Evolutionary conservation across 495 filamentous ascomycete genomes (phyloP), one percentile per base, ranked within the genome.

Genomic region (Talaromyces adpressus): DNA sequence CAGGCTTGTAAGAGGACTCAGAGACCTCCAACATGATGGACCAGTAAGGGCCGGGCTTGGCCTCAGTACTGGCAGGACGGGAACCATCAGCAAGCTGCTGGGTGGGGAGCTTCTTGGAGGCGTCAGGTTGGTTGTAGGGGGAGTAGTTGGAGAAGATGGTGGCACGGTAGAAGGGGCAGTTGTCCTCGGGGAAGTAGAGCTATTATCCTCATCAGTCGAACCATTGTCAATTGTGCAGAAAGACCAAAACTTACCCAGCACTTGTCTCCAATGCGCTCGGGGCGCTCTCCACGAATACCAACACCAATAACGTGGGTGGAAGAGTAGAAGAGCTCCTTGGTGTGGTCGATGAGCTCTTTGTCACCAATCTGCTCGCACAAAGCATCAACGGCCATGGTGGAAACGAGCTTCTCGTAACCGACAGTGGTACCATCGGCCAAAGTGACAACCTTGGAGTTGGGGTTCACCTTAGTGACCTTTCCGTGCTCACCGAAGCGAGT

Each of bases 101-200:
- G 14, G 94, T 98, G 52, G 92, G 85, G 45, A 99, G 89, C 82
- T 95, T 94, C 71, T 84, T 87, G 62, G 86, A 87, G 52, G 84
- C 80, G 60, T 87, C 79, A 20, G 94, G 94, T 79, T 98, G 94
- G 82, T 99, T 99, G 86, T 96, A 85, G 63, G 93, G 94, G 18
- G 95, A 98, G 84, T 99, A 99, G 87, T 99, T 99, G 79, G 94
- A 98, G 87, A 99, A 99, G 80, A 99, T 98, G 66, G 94, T 99
- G 71, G 94, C 94, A 70, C 94, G 92, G 84, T 99, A 99, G 87
- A 99, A 99, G 73, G 92, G 92, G 84, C 93, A 97, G 85, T 99
- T 87, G 77, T 96, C 88, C 75, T 99, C 95, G 66, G 94, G 94
- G 88, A 98, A 99, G 86, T 99, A 99, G 62, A 99, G 86, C 91